Evolutionary conservation across 805 yeast genomes (phyloP).

Genomic region (Jamesozyma jinghongensis): DNA sequence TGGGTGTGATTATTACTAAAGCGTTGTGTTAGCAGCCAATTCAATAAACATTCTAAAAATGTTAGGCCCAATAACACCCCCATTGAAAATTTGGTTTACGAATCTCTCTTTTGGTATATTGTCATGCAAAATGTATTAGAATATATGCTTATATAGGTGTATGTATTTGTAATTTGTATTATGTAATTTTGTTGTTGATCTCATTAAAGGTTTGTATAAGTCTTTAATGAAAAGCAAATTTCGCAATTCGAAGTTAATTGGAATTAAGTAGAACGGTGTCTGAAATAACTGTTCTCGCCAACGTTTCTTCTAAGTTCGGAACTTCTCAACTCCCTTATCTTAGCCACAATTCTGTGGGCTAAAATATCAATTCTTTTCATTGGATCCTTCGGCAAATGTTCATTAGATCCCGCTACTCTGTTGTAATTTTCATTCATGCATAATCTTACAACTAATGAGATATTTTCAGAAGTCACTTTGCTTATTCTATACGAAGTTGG

Average conservation of each 20-base stretch:
- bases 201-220: background rate
- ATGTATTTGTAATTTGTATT: too few species aligned
- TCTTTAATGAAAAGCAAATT: too few species aligned
- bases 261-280: background rate
- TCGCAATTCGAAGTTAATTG: background rate
- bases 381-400: slow-evolving; percentile 8
- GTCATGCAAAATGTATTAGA: too few species aligned
- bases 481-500: slow-evolving; percentile 14
- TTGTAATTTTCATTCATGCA: slow-evolving; percentile 11
- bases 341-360: slow-evolving; percentile 13
- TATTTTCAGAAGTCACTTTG: slow-evolving; percentile 8
- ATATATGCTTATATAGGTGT: too few species aligned
- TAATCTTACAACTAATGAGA: slow-evolving; percentile 14
- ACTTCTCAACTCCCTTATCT: slow-evolving; percentile 14
- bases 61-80: too few species aligned
- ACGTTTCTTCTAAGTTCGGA: slow-evolving; percentile 24
- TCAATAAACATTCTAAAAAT: too few species aligned
- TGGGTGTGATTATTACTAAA: too few species aligned
- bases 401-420: slow-evolving; percentile 2
- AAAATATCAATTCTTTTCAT: slow-evolving; percentile 16
- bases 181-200: too few species aligned
- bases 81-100: too few species aligned
- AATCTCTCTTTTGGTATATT: too few species aligned
- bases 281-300: slow-evolving; percentile 24
- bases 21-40: too few species aligned